Evolutionary conservation across 208 protist genomes (phyloP), one percentile per base, ranked within the genome.

Genomic region (Trypanosoma scelopori): DNA sequence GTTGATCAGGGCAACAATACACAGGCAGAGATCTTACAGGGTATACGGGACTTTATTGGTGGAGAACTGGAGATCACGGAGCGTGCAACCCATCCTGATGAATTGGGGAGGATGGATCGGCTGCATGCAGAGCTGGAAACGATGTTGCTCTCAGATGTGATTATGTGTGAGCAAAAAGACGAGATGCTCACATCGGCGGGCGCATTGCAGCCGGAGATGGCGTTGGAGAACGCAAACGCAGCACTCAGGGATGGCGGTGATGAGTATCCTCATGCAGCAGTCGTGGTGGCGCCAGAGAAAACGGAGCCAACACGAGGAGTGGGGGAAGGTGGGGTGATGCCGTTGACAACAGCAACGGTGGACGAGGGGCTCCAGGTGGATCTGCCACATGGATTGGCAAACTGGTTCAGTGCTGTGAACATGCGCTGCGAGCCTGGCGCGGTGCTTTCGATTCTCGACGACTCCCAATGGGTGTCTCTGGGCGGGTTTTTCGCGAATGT

Each of bases 1-100:
- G 87, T 96, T 11, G 96, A 98, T 69, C 85, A 93, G 20, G 84
- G 82, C n/a, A 76, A 85, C 28, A 47, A 86, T n/a, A 96, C 91
- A 27, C 84, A 87, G 71, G 59, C 62, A 15, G 77, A 96, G 59
- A 66, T 98, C 37, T 71, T 95, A 7, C 55, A 89, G 28, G 69
- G 79, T 1, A 62, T 98, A 30, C 62, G 75, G 23, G 57, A 82
- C 27, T 69, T 57, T 32, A 66, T 97, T 30, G 91, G 88, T n/a
- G 87, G 75, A 25, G 57, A 25, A 6, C 56, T 92, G 32, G 69
- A 73, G 49, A 66, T 72, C 22, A 71, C 66, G 1, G 30, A 47
- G 18, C 58, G 49, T 22, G 25, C 18, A 25, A 64, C 57, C 46
- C 43, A 74, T 52, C 56, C n/a, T 27, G 16, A 61, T 16, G 1